phyloP scores from a whole-genome alignment of 345 rosid genomes.

The Angophora floribunda region DNA sequence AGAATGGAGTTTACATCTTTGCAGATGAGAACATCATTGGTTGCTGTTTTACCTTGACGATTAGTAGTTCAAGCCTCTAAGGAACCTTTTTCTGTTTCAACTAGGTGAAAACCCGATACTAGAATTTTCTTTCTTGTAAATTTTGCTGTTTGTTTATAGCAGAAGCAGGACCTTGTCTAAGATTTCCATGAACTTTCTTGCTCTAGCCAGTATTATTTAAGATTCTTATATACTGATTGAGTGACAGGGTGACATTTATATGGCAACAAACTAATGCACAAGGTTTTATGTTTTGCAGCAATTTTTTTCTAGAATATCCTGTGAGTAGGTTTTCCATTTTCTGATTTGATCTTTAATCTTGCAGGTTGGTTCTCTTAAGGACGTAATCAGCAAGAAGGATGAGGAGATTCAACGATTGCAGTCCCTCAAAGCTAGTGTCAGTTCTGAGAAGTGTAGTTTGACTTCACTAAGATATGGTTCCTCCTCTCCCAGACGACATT shows the following conservation, averaged over 20 bases:
- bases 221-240: neutral
- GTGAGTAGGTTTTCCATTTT: neutral
- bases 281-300: neutral
- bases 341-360: neutral
- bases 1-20: neutral
- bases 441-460: conserved; percentile 30
- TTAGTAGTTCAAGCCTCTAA: neutral
- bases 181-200: neutral
- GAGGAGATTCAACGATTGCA: conserved; percentile 68
- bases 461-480: conserved; percentile 40
- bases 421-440: conserved; percentile 31
- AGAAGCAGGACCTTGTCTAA: neutral
- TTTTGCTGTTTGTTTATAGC: neutral
- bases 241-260: neutral
- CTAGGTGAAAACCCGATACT: neutral
- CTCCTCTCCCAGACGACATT: conserved; percentile 62
- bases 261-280: neutral
- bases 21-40: neutral
- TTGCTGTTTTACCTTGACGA: neutral
- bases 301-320: neutral
- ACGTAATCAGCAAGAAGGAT: conserved; percentile 60
- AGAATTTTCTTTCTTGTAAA: neutral
- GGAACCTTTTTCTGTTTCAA: neutral
- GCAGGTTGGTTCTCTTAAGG: conserved; percentile 75
- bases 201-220: neutral